Evolutionary conservation across 169 alveolate genomes (phyloP).

Genomic region (Plasmodium gaboni): DNA sequence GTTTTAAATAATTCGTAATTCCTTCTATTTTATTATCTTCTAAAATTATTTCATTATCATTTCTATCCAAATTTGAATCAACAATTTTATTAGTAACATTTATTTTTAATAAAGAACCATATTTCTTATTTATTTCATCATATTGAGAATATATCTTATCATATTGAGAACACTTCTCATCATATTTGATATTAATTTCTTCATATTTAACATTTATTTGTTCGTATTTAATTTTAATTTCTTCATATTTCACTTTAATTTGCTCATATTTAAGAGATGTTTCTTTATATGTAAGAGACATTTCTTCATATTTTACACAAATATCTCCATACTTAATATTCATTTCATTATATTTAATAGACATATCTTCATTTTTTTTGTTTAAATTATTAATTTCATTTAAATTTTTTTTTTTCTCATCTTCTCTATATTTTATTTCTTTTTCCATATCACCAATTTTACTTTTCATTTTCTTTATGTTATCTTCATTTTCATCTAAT

Average conservation of each 20-base stretch:
- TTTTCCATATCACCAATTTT: slow-evolving; percentile 22
- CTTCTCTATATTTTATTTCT: background rate
- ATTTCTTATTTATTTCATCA: slow-evolving; percentile 3
- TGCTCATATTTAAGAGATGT: too few species aligned
- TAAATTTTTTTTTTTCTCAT: slow-evolving; percentile 32
- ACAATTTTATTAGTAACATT: too few species aligned
- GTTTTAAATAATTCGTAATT: background rate
- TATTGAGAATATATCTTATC: too few species aligned
- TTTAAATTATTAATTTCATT: slow-evolving; percentile 32
- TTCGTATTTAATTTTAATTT: too few species aligned
- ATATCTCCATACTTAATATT: background rate
- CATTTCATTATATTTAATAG: slow-evolving; percentile 4
- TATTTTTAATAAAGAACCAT: background rate
- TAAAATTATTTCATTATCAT: too few species aligned
- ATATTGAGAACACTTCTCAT: too few species aligned
- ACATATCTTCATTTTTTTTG: slow-evolving; percentile 10
- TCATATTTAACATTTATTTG: too few species aligned
- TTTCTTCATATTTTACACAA: too few species aligned
- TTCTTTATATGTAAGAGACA: too few species aligned
- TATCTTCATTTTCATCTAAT: slow-evolving; percentile 31
- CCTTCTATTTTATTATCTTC: background rate
- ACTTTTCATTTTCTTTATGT: slow-evolving; percentile 33
- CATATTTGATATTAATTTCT: too few species aligned
- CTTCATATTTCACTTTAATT: too few species aligned
- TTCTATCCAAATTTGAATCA: too few species aligned